Conservation (phyloP, 352 stramenopile species). For the Phytophthora aleatoria region DNA sequence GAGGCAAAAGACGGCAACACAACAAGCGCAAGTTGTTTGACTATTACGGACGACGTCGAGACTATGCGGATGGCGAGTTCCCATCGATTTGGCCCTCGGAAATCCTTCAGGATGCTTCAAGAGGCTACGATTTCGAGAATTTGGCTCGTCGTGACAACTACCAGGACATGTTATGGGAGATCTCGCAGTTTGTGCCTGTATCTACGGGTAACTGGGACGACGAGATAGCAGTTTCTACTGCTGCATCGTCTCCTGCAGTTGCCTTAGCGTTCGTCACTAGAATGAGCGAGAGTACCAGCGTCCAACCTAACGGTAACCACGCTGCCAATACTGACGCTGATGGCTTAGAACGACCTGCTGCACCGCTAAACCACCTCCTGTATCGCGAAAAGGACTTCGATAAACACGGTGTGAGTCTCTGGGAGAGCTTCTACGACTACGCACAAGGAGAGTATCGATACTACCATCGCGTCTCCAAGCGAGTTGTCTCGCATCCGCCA, state of each 20-base stretch:
- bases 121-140: constrained; percentile 71
- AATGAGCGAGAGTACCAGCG: constrained; percentile 8
- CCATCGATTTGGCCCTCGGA: constrained; percentile 91
- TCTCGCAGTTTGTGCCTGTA: constrained; percentile 61
- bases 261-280: constrained; percentile 27
- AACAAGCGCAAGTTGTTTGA: constrained; percentile 88
- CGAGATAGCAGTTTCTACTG: constrained; percentile 1
- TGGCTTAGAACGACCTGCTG: constrained; percentile 1
- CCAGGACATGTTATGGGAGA: constrained; percentile 67
- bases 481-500: constrained; percentile 41
- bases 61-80: constrained; percentile 92
- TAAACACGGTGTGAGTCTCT: constrained; percentile 57
- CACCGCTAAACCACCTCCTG: constrained; percentile 20
- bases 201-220: constrained; percentile 42
- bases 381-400: constrained; percentile 56
- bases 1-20: constrained; percentile 80
- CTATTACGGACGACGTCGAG: constrained; percentile 90
- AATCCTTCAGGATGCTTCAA: constrained; percentile 73
- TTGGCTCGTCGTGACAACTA: constrained; percentile 63
- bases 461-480: constrained; percentile 72
- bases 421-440: constrained; percentile 77
- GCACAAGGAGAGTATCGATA: constrained; percentile 56
- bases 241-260: constrained; percentile 18
- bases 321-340: not conserved
- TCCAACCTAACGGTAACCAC: constrained; percentile 7